Evolutionary conservation across 345 rosid species (phyloP).

Genomic region (Mercurialis annua): DNA sequence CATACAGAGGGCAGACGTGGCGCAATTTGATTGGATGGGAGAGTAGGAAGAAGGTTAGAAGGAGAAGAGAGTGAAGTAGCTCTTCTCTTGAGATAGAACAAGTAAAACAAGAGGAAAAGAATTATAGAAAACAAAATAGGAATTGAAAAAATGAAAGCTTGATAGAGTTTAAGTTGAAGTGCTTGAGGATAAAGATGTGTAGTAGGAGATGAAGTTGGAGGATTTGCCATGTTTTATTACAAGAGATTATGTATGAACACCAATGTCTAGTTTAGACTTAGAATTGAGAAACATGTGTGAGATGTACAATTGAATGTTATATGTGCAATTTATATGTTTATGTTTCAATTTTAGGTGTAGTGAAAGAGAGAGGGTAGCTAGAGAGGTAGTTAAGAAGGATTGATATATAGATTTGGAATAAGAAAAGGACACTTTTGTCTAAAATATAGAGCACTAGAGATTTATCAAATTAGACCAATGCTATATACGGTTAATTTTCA

Average conservation of each 20-base stretch:
- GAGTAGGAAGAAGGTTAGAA: constrained; percentile 44
- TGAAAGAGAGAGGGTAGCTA: neutral
- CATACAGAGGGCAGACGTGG: constrained; percentile 49
- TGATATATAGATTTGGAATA: constrained; percentile 10
- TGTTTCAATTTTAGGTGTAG: too few species aligned
- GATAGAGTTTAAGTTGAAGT: constrained; percentile 86
- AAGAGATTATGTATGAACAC: neutral
- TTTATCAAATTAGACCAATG: too few species aligned
- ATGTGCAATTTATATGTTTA: too few species aligned
- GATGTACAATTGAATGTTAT: constrained; percentile 10
- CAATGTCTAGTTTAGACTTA: neutral
- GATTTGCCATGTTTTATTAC: constrained; percentile 49
- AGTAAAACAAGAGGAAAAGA: constrained; percentile 78
- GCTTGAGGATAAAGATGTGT: constrained; percentile 81
- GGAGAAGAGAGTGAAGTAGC: constrained; percentile 48
- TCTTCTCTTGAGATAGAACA: constrained; percentile 94
- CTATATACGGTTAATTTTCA: too few species aligned
- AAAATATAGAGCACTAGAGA: constrained; percentile 20
- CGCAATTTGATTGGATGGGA: constrained; percentile 40
- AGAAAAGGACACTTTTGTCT: constrained; percentile 7
- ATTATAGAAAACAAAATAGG: constrained; percentile 91
- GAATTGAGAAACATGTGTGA: neutral
- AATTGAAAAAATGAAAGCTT: constrained; percentile 94
- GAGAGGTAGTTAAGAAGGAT: constrained; percentile 14
- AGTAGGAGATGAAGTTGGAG: constrained; percentile 48